A percentile compares a stretch with the other conserved stretches of the same genome.
These are phyloP conservation scores for Penicillium frequentans DNA, from an alignment of 2,329 filamentous ascomycete genomes.

Conservation along the genomic window DNA sequence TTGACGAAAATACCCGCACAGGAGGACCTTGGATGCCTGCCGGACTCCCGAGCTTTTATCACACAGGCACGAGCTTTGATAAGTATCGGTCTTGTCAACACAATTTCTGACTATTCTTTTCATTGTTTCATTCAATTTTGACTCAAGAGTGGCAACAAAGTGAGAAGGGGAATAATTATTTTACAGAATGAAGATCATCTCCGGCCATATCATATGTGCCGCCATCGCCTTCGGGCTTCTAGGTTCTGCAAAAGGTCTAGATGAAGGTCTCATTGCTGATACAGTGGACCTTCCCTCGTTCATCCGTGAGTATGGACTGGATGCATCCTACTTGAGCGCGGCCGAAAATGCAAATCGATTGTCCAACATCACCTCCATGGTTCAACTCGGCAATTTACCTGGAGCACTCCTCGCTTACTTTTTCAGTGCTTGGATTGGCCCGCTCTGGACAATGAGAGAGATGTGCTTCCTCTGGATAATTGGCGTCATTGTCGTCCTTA, in stretches of 20 bases:
- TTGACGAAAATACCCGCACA: too few relatives aligned
- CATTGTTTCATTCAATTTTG: too few relatives aligned
- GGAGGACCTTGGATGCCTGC: too few relatives aligned
- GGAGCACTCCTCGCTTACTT: background rate
- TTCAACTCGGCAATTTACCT: background rate
- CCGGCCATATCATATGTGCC: background rate
- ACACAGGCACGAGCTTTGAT: too few relatives aligned
- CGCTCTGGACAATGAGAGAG: conserved; percentile 2
- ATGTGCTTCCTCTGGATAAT: conserved; percentile 5
- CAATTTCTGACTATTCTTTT: too few relatives aligned
- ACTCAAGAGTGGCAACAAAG: too few relatives aligned
- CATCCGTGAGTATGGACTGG: background rate
- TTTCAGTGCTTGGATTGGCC: conserved; percentile 1
- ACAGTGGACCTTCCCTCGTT: background rate
- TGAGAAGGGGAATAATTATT: too few relatives aligned
- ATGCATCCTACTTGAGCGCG: background rate
- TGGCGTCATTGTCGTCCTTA: background rate
- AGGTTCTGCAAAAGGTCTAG: background rate
- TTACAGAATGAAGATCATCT: too few relatives aligned
- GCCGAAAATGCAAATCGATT: background rate
- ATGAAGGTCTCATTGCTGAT: background rate
- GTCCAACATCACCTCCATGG: background rate
- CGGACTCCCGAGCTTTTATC: too few relatives aligned
- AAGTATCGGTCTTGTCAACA: too few relatives aligned
- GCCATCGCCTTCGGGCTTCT: background rate